These are phyloP conservation scores for Colletotrichum musicola DNA, from an alignment of 2,329 filamentous ascomycete species.

Conservation along the genomic window DNA sequence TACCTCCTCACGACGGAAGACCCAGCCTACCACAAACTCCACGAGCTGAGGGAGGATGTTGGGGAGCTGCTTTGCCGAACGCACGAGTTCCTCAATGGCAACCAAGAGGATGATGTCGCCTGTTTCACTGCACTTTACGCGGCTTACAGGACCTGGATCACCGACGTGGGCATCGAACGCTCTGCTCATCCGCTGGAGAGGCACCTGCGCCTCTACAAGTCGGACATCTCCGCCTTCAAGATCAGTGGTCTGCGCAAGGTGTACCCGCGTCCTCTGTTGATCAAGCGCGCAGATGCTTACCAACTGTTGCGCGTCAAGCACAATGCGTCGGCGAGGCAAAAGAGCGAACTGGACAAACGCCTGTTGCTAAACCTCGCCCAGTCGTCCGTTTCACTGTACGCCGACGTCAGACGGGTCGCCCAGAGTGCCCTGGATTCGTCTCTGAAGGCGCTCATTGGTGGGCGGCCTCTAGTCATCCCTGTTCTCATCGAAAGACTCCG, in stretches of 20 bases:
- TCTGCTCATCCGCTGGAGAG: constrained; percentile 94
- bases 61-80: constrained; percentile 86
- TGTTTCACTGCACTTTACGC: constrained; percentile 95
- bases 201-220: constrained; percentile 84
- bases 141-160: constrained; percentile 95
- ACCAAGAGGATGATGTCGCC: constrained; percentile 94
- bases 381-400: constrained; percentile 91
- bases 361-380: constrained; percentile 89
- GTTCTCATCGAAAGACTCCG: constrained; percentile 84
- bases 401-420: constrained; percentile 93
- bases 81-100: constrained; percentile 83
- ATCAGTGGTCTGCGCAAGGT: constrained; percentile 92
- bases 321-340: constrained; percentile 88
- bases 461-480: constrained; percentile 89
- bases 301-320: constrained; percentile 94
- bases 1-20: constrained; percentile 76
- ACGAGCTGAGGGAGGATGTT: constrained; percentile 82
- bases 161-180: constrained; percentile 95
- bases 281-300: constrained; percentile 94
- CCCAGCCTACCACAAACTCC: constrained; percentile 79
- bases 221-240: constrained; percentile 93
- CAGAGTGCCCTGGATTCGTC: constrained; percentile 94
- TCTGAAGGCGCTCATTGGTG: constrained; percentile 89
- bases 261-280: constrained; percentile 91
- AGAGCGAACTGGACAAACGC: constrained; percentile 89